Evolutionary conservation across 176 grass and related monocot species (phyloP).

Genomic region (Saccharum officinarum): DNA sequence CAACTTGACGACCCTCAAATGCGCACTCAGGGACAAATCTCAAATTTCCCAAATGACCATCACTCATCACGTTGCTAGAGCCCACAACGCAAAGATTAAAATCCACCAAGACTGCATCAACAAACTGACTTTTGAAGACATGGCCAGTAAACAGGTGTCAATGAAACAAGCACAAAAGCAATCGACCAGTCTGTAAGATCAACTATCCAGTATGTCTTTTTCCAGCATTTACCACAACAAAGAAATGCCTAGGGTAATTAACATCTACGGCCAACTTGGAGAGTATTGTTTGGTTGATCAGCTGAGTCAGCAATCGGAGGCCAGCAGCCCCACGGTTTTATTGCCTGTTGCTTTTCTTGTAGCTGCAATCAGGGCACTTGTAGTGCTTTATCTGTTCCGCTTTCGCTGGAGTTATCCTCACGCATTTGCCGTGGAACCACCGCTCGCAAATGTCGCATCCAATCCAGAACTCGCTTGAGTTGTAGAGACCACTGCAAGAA

Average conservation of each 20-base stretch:
- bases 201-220: slow-evolving; percentile 34
- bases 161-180: not conserved
- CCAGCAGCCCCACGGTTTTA: slow-evolving; percentile 19
- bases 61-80: not conserved
- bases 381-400: slow-evolving; percentile 74
- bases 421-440: slow-evolving; percentile 78
- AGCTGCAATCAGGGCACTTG: slow-evolving; percentile 69
- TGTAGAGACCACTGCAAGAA: slow-evolving; percentile 49
- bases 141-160: slow-evolving; percentile 20
- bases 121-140: not conserved
- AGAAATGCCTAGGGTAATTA: slow-evolving; percentile 14
- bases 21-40: not conserved
- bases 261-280: slow-evolving; percentile 35
- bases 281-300: slow-evolving; percentile 43
- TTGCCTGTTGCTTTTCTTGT: slow-evolving; percentile 50
- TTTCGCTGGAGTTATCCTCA: slow-evolving; percentile 61
- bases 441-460: slow-evolving; percentile 65
- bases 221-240: slow-evolving; percentile 28
- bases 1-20: not conserved
- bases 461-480: slow-evolving; percentile 60
- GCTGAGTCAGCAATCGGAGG: slow-evolving; percentile 32
- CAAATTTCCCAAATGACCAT: not conserved
- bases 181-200: slow-evolving; percentile 31
- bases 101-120: not conserved
- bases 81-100: not conserved